These are phyloP conservation scores for Cryphonectria japonica DNA, from an alignment of 2,329 filamentous ascomycete species.

Conservation along the genomic window DNA sequence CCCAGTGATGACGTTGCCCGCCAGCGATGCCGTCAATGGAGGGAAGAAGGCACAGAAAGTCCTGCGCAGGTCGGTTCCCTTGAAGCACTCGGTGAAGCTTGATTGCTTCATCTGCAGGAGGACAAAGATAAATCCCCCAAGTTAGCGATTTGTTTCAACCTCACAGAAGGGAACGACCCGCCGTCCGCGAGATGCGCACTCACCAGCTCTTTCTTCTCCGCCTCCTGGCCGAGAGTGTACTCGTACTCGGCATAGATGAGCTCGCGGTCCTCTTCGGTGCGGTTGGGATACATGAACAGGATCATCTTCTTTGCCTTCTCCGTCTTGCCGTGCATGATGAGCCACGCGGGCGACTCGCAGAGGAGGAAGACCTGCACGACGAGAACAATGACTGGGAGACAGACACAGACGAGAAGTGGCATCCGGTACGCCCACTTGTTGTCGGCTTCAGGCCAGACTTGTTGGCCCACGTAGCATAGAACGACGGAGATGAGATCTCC, in stretches of 20 bases:
- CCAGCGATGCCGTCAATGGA: constrained; percentile 7
- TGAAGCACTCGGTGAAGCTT: constrained; percentile 5
- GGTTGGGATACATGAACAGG: constrained; percentile 5
- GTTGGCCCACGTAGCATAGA: constrained; percentile 6
- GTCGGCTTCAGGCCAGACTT: constrained; percentile 7
- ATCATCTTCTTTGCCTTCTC: constrained; percentile 9
- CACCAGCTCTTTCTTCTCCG: constrained; percentile 8
- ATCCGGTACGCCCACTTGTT: constrained; percentile 14
- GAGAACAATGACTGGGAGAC: constrained; percentile 1
- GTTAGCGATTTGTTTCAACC: neutral
- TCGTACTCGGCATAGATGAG: constrained; percentile 12
- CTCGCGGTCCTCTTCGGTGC: constrained; percentile 1
- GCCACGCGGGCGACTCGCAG: constrained; percentile 9
- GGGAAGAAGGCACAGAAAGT: constrained; percentile 10
- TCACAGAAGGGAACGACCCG: neutral
- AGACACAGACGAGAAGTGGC: constrained; percentile 13
- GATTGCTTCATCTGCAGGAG: constrained; percentile 9
- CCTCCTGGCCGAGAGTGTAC: constrained; percentile 10
- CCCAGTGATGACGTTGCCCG: constrained; percentile 12
- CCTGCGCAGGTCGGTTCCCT: constrained; percentile 1
- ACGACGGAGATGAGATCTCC: constrained; percentile 10
- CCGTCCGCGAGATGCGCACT: neutral
- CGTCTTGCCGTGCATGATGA: constrained; percentile 11
- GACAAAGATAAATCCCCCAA: no score
- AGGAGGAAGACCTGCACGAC: constrained; percentile 5